Base-by-base conservation (phyloP, 176 grass and related monocot species). In the Hordeum marinum region DNA sequence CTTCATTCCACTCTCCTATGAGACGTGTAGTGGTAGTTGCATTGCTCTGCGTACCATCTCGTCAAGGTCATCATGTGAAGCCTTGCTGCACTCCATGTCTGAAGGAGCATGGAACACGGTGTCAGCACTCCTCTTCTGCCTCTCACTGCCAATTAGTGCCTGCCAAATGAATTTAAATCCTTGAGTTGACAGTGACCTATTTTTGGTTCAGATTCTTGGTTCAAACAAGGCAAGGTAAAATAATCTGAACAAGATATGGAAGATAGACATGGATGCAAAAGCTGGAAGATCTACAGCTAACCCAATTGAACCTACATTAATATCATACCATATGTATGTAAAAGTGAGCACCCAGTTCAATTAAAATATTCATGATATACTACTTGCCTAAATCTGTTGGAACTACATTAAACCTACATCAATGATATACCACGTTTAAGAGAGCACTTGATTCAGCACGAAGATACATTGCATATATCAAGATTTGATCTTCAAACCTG, bases 141-240 rank as follows among this genome's bases (percentile, higher is more conserved):
- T 90, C 75, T 94, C 92, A 80, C 83, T 89, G 85, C 72, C 92
- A 86, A 89, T 87, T 20, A 90, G 81, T 57, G 83, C 89, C 90
- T 92, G 73, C 7, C 41, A 77, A 52, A 10, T 13, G 55, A 64
- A 48, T 52, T 20, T 37, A 76, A 68, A 37, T 46, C 73, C 37
- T 32, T 68, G 20, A 85, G 43, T 11, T 9, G 11, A 84, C 76
- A 66, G 4, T 63, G 31, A 12, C 65, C n/a, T 40, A 43, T 34
- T 46, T 2, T n/a, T n/a, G 25, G 45, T 39, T 72, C 39, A 71
- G 37, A 24, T 40, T 40, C 36, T 35, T 60, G 57, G 75, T 75
- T 24, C 20, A 78, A 57, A 75, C 15, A 17, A 50, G 5, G 45
- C 23, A 81, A 80, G 41, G 13, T 74, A 2, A 78, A 4, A 14